These are phyloP conservation scores for Eucalyptus pauciflora DNA, from an alignment of 345 rosid genomes.

Conservation along the genomic window DNA sequence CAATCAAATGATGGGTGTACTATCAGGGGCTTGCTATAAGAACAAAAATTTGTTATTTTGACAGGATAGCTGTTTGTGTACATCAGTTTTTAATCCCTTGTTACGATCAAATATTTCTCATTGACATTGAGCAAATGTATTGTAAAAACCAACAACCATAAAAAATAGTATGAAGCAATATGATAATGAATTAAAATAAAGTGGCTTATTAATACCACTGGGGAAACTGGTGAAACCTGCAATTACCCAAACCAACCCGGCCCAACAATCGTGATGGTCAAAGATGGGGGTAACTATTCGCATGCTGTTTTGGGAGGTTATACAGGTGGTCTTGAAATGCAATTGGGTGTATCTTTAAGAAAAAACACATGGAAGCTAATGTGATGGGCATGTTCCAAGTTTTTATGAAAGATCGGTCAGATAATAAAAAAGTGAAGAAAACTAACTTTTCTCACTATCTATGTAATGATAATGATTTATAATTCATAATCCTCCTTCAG, in stretches of 20 bases:
- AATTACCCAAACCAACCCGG: neutral
- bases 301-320: neutral
- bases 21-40: neutral
- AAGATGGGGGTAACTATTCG: neutral
- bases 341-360: neutral
- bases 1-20: neutral
- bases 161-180: neutral
- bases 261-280: neutral
- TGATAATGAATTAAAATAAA: neutral
- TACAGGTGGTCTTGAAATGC: neutral
- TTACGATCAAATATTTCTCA: neutral
- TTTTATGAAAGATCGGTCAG: neutral
- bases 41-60: neutral
- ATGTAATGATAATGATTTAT: neutral
- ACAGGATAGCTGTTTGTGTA: neutral
- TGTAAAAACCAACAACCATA: neutral
- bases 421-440: neutral
- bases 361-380: neutral
- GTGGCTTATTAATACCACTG: neutral
- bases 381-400: neutral
- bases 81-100: neutral
- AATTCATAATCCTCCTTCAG: neutral
- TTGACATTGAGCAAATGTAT: neutral
- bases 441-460: neutral
- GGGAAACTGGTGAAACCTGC: neutral